phyloP scores from a whole-genome alignment of 208 protist species.

The Trypanosoma theileri region DNA sequence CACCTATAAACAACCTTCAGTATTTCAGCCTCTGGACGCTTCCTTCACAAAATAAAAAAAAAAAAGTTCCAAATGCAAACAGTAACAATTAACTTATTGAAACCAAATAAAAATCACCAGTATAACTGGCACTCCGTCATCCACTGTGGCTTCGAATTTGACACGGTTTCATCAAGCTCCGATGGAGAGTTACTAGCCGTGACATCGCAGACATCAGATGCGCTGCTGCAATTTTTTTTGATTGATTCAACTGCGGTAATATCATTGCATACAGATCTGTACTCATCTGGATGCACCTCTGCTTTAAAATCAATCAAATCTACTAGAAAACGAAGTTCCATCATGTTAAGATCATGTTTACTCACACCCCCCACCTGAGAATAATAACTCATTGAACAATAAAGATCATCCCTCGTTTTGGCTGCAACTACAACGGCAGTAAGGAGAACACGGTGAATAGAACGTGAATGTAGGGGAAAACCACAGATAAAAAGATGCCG shows the following conservation, averaged over 20 bases:
- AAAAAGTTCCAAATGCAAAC: conserved; percentile 10
- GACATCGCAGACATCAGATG: conserved; percentile 21
- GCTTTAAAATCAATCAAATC: conserved; percentile 56
- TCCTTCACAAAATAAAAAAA: too few species aligned
- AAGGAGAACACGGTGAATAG: conserved; percentile 88
- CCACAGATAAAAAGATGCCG: conserved; percentile 34
- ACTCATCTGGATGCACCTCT: conserved; percentile 44
- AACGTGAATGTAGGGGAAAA: conserved; percentile 53
- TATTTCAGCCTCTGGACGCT: too few species aligned
- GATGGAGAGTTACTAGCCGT: conserved; percentile 25
- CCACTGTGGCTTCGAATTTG: conserved; percentile 24
- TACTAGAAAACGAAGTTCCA: conserved; percentile 86
- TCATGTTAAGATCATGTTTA: conserved; percentile 72
- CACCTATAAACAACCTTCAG: too few species aligned
- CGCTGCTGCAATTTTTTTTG: conserved; percentile 18
- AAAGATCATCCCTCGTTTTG: conserved; percentile 91
- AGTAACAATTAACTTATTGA: neutral
- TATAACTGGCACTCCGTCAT: conserved; percentile 38
- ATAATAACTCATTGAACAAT: conserved; percentile 92
- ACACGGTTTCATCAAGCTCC: conserved; percentile 11
- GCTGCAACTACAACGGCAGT: conserved; percentile 83
- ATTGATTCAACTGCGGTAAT: conserved; percentile 33
- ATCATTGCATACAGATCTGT: conserved; percentile 33
- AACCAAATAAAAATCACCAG: conserved; percentile 13
- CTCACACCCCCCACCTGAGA: conserved; percentile 87